phyloP scores from a whole-genome alignment of 352 stramenopile species.

The Phytophthora cryptogea region DNA sequence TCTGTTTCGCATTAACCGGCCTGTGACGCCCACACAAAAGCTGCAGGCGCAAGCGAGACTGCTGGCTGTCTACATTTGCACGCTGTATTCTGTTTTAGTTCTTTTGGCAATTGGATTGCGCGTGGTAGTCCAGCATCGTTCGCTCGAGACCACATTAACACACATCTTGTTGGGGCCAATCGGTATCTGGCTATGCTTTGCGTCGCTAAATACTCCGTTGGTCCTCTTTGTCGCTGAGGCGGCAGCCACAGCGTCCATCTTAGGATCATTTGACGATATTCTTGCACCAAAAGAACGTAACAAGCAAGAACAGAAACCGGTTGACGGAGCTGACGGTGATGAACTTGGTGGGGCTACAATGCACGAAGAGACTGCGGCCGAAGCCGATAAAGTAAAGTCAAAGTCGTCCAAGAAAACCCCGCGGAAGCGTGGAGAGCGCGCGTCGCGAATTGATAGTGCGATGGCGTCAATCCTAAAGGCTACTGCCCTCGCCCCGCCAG shows the following conservation, averaged over 20 bases:
- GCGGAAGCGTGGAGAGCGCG: neutral
- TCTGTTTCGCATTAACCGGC: constrained; percentile 74
- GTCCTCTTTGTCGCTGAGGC: constrained; percentile 81
- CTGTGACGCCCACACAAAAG: constrained; percentile 78
- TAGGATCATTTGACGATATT: constrained; percentile 77
- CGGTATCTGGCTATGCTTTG: constrained; percentile 87
- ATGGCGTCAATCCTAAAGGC: constrained; percentile 38
- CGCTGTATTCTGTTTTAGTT: constrained; percentile 68
- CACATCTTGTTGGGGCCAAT: constrained; percentile 74
- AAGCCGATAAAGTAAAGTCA: neutral
- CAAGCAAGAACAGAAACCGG: constrained; percentile 12
- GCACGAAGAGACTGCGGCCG: neutral
- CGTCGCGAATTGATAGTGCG: constrained; percentile 33
- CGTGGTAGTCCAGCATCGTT: constrained; percentile 69
- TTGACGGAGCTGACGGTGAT: constrained; percentile 4
- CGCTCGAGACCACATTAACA: constrained; percentile 67
- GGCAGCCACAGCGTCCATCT: constrained; percentile 69
- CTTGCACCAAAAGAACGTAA: constrained; percentile 37
- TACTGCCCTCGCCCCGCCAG: constrained; percentile 34
- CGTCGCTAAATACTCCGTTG: constrained; percentile 80
- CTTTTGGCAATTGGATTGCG: constrained; percentile 70
- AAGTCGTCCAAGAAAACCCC: constrained; percentile 15
- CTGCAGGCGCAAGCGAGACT: constrained; percentile 62
- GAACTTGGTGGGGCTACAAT: neutral
- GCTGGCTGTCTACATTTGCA: constrained; percentile 65